Conservation (phyloP, 2,329 filamentous ascomycete species). For the Paecilomyces variotii region DNA sequence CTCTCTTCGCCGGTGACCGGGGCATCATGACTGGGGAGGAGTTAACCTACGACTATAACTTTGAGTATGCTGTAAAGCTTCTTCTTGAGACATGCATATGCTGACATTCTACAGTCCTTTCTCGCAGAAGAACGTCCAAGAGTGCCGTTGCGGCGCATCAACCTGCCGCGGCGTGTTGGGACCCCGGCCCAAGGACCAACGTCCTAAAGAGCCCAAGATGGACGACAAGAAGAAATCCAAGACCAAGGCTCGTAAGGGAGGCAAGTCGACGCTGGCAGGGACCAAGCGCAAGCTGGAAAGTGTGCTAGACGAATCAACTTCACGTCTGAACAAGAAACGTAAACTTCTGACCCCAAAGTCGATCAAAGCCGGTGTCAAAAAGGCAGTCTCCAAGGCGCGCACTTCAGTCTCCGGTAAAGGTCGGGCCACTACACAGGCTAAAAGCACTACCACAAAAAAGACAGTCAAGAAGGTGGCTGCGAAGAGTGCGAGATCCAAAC, state of each 20-base stretch:
- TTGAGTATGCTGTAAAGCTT: conserved; percentile 44
- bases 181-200: conserved; percentile 42
- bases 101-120: conserved; percentile 37
- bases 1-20: conserved; percentile 81
- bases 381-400: conserved; percentile 17
- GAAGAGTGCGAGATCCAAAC: neutral
- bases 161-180: conserved; percentile 57
- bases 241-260: conserved; percentile 4
- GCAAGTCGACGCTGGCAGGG: conserved; percentile 9
- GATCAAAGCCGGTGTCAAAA: conserved; percentile 27
- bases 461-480: conserved; percentile 6
- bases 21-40: conserved; percentile 94
- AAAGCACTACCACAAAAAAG: conserved; percentile 6
- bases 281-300: conserved; percentile 28
- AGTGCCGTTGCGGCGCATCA: conserved; percentile 54
- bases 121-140: conserved; percentile 55
- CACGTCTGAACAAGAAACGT: conserved; percentile 24
- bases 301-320: conserved; percentile 17
- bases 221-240: conserved; percentile 17
- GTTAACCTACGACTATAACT: conserved; percentile 86
- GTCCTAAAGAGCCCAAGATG: conserved; percentile 20
- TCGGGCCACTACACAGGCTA: conserved; percentile 9
- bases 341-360: conserved; percentile 19
- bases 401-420: conserved; percentile 14
- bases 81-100: neutral